Evolutionary conservation across 768 basidiomycete genomes (phyloP).

Genomic region (Serendipita sp.): DNA sequence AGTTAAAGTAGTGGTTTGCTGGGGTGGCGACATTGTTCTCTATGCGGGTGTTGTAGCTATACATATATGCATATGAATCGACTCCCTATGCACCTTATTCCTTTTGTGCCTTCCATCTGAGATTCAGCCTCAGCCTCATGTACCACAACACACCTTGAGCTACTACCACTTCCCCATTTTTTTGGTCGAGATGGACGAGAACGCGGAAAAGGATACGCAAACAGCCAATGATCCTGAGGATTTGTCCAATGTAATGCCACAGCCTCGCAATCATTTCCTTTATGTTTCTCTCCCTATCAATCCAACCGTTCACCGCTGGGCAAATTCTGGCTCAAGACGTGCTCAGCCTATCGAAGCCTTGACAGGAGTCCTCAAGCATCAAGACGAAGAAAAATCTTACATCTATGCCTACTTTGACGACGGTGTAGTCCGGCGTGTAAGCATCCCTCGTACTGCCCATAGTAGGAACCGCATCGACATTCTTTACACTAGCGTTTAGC

Average conservation of each 20-base stretch:
- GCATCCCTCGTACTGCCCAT: neutral
- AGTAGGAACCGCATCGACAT: neutral
- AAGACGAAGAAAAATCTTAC: neutral
- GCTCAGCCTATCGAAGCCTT: neutral
- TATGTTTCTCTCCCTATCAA: neutral
- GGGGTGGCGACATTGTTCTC: neutral
- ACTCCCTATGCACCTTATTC: neutral
- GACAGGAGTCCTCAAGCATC: too few relatives aligned
- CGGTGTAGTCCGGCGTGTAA: neutral
- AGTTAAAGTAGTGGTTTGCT: slow-evolving; percentile 68
- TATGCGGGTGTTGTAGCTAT: neutral
- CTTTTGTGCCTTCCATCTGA: too few relatives aligned
- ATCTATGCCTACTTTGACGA: neutral
- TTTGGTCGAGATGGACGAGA: too few relatives aligned
- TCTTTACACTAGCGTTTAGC: neutral
- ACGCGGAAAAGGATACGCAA: too few relatives aligned
- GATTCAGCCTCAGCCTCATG: too few relatives aligned
- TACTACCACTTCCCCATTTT: too few relatives aligned
- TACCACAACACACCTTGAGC: too few relatives aligned
- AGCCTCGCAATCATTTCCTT: neutral
- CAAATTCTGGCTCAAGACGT: neutral
- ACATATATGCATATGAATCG: neutral
- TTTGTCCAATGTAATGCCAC: too few relatives aligned
- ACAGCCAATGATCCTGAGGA: too few relatives aligned
- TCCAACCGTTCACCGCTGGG: neutral